These are phyloP conservation scores for Xerocomellus amylosporus DNA, from an alignment of 768 basidiomycete species.

Conservation along the genomic window DNA sequence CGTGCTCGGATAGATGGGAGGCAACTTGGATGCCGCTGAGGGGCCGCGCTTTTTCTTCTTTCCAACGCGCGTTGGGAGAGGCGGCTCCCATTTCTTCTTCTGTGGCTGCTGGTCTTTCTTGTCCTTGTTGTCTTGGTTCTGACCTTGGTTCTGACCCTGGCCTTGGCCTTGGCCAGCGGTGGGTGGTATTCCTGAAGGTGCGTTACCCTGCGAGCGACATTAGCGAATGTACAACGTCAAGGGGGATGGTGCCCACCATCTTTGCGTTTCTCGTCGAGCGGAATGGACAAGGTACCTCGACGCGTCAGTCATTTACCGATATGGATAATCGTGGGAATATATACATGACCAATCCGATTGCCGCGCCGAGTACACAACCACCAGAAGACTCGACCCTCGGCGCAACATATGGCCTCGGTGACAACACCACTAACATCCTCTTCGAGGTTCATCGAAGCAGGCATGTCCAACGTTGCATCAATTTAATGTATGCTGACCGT, in stretches of 20 bases:
- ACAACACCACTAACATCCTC: slow-evolving; percentile 55
- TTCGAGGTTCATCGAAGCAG: slow-evolving; percentile 81
- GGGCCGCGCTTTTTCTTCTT: slow-evolving; percentile 97
- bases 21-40: slow-evolving; percentile 84
- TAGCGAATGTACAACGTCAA: neutral
- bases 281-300: too few species aligned
- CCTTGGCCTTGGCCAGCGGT: slow-evolving; percentile 34
- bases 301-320: slow-evolving; percentile 51
- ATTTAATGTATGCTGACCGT: slow-evolving; percentile 1
- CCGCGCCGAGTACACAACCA: slow-evolving; percentile 12
- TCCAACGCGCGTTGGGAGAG: slow-evolving; percentile 92
- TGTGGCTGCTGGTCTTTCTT: slow-evolving; percentile 45
- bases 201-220: slow-evolving; percentile 58
- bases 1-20: slow-evolving; percentile 89
- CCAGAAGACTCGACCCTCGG: neutral
- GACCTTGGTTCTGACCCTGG: too few species aligned
- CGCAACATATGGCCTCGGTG: slow-evolving; percentile 24
- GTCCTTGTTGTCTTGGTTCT: slow-evolving; percentile 50
- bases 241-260: slow-evolving; percentile 23
- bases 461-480: slow-evolving; percentile 32
- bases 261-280: slow-evolving; percentile 6
- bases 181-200: slow-evolving; percentile 58
- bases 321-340: slow-evolving; percentile 25
- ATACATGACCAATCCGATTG: slow-evolving; percentile 21
- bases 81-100: slow-evolving; percentile 98